These are phyloP conservation scores for Platanus orientalis DNA, from an alignment of 164 flowering plant species.

Conservation along the genomic window DNA sequence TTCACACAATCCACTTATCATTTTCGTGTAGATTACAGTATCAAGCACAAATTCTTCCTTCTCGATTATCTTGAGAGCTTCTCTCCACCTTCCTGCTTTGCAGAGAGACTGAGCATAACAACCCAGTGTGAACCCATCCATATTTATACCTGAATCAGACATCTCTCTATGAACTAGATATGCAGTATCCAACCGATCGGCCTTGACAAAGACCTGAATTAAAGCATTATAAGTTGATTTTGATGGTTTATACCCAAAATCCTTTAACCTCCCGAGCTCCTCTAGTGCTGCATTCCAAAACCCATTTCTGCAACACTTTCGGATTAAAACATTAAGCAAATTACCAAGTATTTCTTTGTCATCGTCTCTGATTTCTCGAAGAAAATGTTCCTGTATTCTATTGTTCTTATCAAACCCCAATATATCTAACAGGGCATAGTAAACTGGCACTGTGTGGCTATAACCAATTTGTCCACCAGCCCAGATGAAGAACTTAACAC, in stretches of 20 bases:
- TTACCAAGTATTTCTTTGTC: conserved; percentile 62
- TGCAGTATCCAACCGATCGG: conserved; percentile 62
- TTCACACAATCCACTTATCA: conserved; percentile 90
- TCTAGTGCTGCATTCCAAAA: conserved; percentile 77
- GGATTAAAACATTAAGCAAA: conserved; percentile 68
- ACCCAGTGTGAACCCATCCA: conserved; percentile 61
- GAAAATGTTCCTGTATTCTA: conserved; percentile 44
- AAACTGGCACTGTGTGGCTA: conserved; percentile 48
- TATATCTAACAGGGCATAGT: conserved; percentile 54
- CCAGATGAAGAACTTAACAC: conserved; percentile 83
- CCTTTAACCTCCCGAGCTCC: conserved; percentile 90
- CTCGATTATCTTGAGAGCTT: conserved; percentile 63
- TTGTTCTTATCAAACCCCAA: conserved; percentile 30
- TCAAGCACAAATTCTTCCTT: conserved; percentile 64
- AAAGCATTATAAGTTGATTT: conserved; percentile 66
- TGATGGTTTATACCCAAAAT: conserved; percentile 68
- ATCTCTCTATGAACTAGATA: conserved; percentile 65
- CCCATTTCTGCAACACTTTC: conserved; percentile 64
- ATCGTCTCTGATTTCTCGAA: conserved; percentile 54
- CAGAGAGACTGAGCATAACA: conserved; percentile 64
- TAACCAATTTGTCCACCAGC: conserved; percentile 89
- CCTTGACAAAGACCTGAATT: conserved; percentile 63
- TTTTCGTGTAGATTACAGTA: conserved; percentile 62
- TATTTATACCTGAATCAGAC: conserved; percentile 38
- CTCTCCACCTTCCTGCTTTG: conserved; percentile 67